Evolutionary conservation across 2,329 filamentous ascomycete species (phyloP).

Genomic region (Ophiocordyceps sinensis): DNA sequence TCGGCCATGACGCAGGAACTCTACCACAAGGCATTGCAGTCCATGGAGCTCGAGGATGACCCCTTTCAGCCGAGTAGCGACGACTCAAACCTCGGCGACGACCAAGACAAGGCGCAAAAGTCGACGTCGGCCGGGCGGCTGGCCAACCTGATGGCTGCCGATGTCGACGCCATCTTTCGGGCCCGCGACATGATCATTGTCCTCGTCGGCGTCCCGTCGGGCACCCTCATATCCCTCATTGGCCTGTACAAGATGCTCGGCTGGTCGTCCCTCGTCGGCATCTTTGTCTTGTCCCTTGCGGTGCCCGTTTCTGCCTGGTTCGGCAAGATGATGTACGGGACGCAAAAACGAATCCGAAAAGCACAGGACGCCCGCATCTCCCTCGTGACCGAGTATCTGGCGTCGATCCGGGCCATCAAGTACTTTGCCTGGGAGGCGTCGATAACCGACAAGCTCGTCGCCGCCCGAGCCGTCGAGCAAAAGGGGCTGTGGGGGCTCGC

Average conservation of each 20-base stretch:
- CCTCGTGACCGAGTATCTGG: slow-evolving; percentile 41
- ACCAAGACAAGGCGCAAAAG: slow-evolving; percentile 14
- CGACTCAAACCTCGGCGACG: slow-evolving; percentile 9
- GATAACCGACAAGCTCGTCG: slow-evolving; percentile 34
- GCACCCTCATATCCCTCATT: slow-evolving; percentile 30
- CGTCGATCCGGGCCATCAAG: slow-evolving; percentile 43
- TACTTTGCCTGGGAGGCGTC: slow-evolving; percentile 46
- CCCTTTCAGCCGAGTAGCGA: slow-evolving; percentile 21
- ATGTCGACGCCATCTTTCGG: slow-evolving; percentile 38
- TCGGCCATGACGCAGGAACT: slow-evolving; percentile 43
- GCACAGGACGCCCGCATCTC: slow-evolving; percentile 43
- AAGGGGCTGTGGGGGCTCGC: slow-evolving; percentile 38
- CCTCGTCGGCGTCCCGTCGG: slow-evolving; percentile 28
- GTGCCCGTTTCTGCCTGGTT: slow-evolving; percentile 36
- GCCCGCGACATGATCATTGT: slow-evolving; percentile 36
- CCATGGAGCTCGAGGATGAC: slow-evolving; percentile 43
- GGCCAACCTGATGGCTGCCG: slow-evolving; percentile 43
- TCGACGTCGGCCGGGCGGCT: slow-evolving; percentile 33
- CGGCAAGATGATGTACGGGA: slow-evolving; percentile 31
- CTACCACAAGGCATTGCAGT: slow-evolving; percentile 38
- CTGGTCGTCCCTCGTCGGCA: slow-evolving; percentile 40
- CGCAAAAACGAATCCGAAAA: slow-evolving; percentile 36
- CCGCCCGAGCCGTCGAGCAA: slow-evolving; percentile 35
- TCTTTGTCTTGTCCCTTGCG: slow-evolving; percentile 29
- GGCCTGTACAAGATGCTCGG: slow-evolving; percentile 41